Percentiles rank a stretch among this genome's conserved stretches.
phyloP scores from a whole-genome alignment of 257 asterid genomes.

The Avicennia marina region DNA sequence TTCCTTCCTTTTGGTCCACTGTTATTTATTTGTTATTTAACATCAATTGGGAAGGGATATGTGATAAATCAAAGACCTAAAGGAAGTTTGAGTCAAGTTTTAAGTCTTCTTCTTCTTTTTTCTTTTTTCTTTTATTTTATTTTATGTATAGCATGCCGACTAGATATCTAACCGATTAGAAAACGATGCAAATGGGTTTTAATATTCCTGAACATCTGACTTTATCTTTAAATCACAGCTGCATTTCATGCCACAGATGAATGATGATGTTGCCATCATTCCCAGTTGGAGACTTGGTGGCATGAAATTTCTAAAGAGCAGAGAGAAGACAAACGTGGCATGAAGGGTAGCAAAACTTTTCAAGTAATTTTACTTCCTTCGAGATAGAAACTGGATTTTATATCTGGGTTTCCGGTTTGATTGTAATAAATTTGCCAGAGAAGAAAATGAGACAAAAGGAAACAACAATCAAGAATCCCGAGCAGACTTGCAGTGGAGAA shows the following conservation, averaged over 20 bases:
- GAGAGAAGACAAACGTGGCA: too few species aligned
- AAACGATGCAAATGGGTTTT: not conserved
- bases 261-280: too few species aligned
- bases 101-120: too few species aligned
- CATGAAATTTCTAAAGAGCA: too few species aligned
- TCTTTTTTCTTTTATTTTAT: too few species aligned
- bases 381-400: not conserved
- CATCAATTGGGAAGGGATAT: too few species aligned
- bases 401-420: not conserved
- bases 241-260: too few species aligned
- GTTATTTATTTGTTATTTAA: too few species aligned
- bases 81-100: constrained; percentile 10
- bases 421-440: not conserved
- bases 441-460: not conserved
- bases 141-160: not conserved
- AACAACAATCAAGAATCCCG: not conserved
- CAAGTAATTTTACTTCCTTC: too few species aligned
- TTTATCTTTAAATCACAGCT: not conserved
- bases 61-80: constrained; percentile 11
- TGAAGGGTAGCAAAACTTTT: too few species aligned
- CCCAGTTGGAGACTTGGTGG: too few species aligned
- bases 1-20: too few species aligned
- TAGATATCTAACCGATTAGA: not conserved
- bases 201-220: not conserved
- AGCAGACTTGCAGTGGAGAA: not conserved